Percentiles rank a stretch among this genome's conserved stretches.
Evolutionary conservation across 2,329 filamentous ascomycete genomes (phyloP).

Genomic region (Monilinia fructigena): DNA sequence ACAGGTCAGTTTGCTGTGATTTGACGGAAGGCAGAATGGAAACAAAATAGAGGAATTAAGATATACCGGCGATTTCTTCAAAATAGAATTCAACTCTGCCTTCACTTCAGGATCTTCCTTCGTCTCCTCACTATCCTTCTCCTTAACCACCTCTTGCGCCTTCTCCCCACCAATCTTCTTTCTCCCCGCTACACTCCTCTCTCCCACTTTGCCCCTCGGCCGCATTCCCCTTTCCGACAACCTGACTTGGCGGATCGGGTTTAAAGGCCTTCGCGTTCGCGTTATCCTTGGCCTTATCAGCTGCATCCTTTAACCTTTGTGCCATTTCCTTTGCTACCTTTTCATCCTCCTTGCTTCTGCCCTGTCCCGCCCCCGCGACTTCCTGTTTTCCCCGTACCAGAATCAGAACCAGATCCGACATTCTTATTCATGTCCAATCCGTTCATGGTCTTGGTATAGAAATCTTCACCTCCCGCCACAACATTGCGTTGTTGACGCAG

Average conservation of each 20-base stretch:
- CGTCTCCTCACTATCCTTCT: conserved; percentile 45
- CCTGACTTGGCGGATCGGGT: conserved; percentile 56
- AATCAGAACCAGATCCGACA: too few species aligned
- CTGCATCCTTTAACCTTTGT: conserved; percentile 65
- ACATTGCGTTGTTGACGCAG: conserved; percentile 49
- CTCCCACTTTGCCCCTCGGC: conserved; percentile 35
- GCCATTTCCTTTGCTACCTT: conserved; percentile 55
- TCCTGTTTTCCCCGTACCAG: conserved; percentile 2
- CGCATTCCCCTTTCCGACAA: conserved; percentile 48
- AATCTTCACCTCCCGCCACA: conserved; percentile 52
- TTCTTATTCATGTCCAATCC: conserved; percentile 43
- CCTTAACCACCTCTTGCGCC: conserved; percentile 39
- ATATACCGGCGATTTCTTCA: conserved; percentile 80
- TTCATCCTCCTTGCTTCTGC: conserved; percentile 52
- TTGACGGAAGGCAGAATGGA: neutral
- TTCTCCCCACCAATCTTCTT: conserved; percentile 44
- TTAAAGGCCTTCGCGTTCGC: conserved; percentile 65
- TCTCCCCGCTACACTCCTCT: conserved; percentile 50
- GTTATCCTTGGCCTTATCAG: conserved; percentile 64
- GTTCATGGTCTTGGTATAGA: conserved; percentile 59
- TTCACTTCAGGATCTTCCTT: conserved; percentile 64
- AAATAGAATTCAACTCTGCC: conserved; percentile 69
- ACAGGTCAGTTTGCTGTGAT: conserved; percentile 17
- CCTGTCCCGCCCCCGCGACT: neutral
- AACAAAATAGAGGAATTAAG: neutral